Base-by-base conservation (phyloP, 2,329 filamentous ascomycete genomes). In the Chaetomium sp. region DNA sequence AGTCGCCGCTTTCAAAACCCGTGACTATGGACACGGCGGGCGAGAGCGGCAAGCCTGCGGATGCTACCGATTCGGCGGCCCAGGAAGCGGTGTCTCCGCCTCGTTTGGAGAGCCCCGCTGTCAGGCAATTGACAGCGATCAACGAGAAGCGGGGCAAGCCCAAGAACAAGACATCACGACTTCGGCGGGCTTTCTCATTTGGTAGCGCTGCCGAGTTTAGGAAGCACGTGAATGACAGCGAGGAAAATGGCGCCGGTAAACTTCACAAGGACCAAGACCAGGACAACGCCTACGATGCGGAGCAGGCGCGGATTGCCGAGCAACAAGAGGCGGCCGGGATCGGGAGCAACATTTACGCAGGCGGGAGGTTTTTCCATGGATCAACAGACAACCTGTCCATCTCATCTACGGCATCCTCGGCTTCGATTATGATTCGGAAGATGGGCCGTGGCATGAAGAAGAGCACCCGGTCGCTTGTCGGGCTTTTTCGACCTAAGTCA, bases 401-500 rank as follows among this genome's bases (percentile, higher is more conserved):
- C 68, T 94, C 91, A 1, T 96, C 92, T 4, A 96, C 92, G 10
- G 92, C 92, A 23, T 96, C 92, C 7, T 96, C 92, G 23, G 92
- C 92, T 38, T 96, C 92, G 33, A 88, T 96, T 72, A 96, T 96
- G 92, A 90, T 99, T 70, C 88, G 95, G 60, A 99, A 99, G 81
- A 99, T 99, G 95, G 95, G 95, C 63, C 92, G 93, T 69, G 93
- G 94, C n/a, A 90, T 98, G 87, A 98, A 97, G 84, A 96, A 95
- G 78, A 90, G 92, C 59, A 90, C 90, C 21, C 86, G 93, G 56
- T 97, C 93, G 27, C 86, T 99, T 61, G 96, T 96, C 70, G 95
- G 95, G 29, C 83, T 99, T 8, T 99, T 99, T 81, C 85, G 95
- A 68, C 94, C 95, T 0, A 99, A 98, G 77, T 98, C 94, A 1